Percentiles rank a stretch among this genome's conserved stretches.
Evolutionary conservation across 164 flowering plant species (phyloP).

Genomic region (Litsea cubeba): DNA sequence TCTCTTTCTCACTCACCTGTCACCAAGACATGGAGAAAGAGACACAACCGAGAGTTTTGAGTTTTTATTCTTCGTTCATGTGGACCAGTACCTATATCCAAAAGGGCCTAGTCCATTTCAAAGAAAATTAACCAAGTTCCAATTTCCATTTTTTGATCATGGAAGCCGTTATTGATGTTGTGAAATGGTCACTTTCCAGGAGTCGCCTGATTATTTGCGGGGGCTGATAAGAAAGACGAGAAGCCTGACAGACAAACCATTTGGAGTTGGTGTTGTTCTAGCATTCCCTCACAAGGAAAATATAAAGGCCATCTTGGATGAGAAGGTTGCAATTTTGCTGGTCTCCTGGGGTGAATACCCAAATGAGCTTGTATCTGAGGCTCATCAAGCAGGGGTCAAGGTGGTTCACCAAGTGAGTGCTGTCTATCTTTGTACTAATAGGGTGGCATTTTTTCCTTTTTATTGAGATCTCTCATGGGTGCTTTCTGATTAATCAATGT

Average conservation of each 20-base stretch:
- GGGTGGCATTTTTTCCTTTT: background rate
- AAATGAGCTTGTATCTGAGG: slow-evolving; percentile 56
- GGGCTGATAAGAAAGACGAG: slow-evolving; percentile 74
- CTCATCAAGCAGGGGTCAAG: slow-evolving; percentile 78
- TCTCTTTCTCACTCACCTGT: background rate
- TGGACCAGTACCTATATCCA: background rate
- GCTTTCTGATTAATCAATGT: background rate
- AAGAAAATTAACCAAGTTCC: background rate
- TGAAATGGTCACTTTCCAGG: slow-evolving; percentile 35
- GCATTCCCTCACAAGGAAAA: slow-evolving; percentile 80
- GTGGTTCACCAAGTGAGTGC: slow-evolving; percentile 75
- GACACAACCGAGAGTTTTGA: background rate
- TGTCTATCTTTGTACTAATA: background rate
- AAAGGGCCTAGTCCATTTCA: background rate
- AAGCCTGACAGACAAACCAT: slow-evolving; percentile 69
- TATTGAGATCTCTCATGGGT: background rate
- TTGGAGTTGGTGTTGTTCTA: slow-evolving; percentile 78
- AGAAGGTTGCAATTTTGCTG: slow-evolving; percentile 71
- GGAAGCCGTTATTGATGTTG: slow-evolving; percentile 1
- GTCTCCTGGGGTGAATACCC: slow-evolving; percentile 85
- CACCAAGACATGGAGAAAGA: too few relatives aligned
- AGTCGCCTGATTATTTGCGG: slow-evolving; percentile 67
- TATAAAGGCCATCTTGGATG: slow-evolving; percentile 64
- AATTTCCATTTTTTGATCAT: background rate
- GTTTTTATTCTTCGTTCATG: background rate